Evolutionary conservation across 1,284 basidiomycete species (phyloP).

Genomic region (Trichosporon asahii): DNA sequence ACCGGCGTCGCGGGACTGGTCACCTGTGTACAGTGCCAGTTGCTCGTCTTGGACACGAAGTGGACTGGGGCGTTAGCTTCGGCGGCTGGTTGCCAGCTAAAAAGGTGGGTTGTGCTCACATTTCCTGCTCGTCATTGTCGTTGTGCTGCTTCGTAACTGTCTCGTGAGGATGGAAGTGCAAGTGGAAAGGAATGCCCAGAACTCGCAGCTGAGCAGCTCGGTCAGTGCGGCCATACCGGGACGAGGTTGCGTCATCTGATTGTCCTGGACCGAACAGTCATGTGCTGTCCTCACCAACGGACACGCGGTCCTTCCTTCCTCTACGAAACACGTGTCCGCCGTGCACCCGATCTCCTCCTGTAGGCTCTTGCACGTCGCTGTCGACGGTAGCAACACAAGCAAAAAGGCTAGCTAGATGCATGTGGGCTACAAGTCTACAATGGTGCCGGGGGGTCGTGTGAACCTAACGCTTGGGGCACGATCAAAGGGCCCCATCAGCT

Average conservation of each 20-base stretch:
- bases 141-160: background rate
- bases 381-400: too few relatives aligned
- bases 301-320: background rate
- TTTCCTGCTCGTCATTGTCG: background rate
- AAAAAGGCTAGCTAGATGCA: too few relatives aligned
- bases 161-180: background rate
- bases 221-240: background rate
- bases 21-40: conserved; percentile 7
- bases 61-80: background rate
- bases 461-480: too few relatives aligned
- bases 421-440: too few relatives aligned
- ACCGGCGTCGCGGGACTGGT: background rate
- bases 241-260: background rate
- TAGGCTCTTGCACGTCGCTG: too few relatives aligned
- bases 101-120: background rate
- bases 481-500: background rate
- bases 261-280: background rate
- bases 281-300: background rate
- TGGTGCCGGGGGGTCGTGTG: too few relatives aligned
- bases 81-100: background rate
- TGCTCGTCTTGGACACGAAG: background rate
- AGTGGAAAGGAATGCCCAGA: background rate
- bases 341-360: too few relatives aligned
- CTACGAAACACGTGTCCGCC: background rate
- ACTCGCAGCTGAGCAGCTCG: background rate